Percentiles rank a stretch among this genome's conserved stretches.
Evolutionary conservation across 305 asterid genomes (phyloP).

Genomic region (Euphrasia arctica): DNA sequence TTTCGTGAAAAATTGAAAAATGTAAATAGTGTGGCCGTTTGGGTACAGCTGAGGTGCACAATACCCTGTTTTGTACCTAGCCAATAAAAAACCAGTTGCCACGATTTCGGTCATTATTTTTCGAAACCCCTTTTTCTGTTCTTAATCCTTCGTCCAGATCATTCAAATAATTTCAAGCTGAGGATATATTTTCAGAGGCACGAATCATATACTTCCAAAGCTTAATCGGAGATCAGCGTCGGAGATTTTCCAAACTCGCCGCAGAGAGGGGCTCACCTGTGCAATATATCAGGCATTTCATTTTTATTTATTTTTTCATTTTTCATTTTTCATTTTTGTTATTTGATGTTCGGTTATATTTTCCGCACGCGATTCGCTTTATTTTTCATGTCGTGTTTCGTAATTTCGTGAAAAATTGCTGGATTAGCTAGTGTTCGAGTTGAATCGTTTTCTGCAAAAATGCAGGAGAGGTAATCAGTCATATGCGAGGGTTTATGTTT

Average conservation of each 20-base stretch:
- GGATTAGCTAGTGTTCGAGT: slow-evolving; percentile 1
- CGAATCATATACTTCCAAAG: not conserved
- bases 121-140: slow-evolving; percentile 18
- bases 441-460: slow-evolving; percentile 3
- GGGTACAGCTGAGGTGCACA: slow-evolving; percentile 1
- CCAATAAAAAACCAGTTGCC: slow-evolving; percentile 22
- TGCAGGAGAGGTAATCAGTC: slow-evolving; percentile 9
- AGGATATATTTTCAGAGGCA: slow-evolving; percentile 17
- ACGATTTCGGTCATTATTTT: slow-evolving; percentile 27
- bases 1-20: no score
- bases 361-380: not conserved
- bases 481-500: no score
- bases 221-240: slow-evolving; percentile 19
- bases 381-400: not conserved
- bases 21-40: not conserved
- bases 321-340: no score
- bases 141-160: slow-evolving; percentile 21
- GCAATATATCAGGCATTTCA: slow-evolving; percentile 24
- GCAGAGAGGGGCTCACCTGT: slow-evolving; percentile 26
- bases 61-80: slow-evolving; percentile 4
- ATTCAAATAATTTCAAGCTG: slow-evolving; percentile 12
- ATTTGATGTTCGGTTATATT: slow-evolving; percentile 4
- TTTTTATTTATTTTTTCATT: not conserved
- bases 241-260: not conserved
- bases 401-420: not conserved